Evolutionary conservation across 2,329 filamentous ascomycete species (phyloP), one percentile per base, ranked within the genome.

Genomic region (Fusarium robinianum): DNA sequence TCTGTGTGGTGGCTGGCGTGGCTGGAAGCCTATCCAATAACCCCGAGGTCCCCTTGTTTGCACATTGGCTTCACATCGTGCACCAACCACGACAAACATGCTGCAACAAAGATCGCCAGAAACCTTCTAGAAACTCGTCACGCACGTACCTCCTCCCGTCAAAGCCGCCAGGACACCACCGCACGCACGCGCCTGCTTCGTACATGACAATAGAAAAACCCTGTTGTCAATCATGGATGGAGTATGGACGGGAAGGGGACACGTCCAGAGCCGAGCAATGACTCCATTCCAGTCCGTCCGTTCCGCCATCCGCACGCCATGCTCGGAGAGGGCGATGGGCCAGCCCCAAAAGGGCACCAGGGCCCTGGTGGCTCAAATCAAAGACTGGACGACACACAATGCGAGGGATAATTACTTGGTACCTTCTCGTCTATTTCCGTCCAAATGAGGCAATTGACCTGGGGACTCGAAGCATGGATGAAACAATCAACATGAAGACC

Each of bases 311-410:
- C 51, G 32, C 41, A 37, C 32, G 30, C 51, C 53, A 56, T 48
- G 34, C 42, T 61, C 58, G 58, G 58, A 19, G 48, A 56, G 49
- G 43, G 58, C 58, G 58, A 61, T 44, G 53, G 49, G 40, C 51
- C 36, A 30, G 48, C 41, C 41, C 37, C 33, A 29, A 54, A 47
- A 45, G 44, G 39, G 42, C 31, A 32, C 46, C 46, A 30, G 49
- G 47, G 41, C 19, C 46, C 50, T 33, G 31, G 45, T 46, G 43
- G 41, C 49, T 58, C 21, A 51, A 59, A 55, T 51, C 37, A 43
- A 46, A 53, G 46, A 38, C 35, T 22, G 38, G 27, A 50, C 45
- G 35, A 36, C 40, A 26, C 22, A 33, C 38, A 51, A 46, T 53
- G 43, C 51, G 38, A n/a, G n/a, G n/a, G n/a, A n/a, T n/a, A n/a